Base-by-base conservation (phyloP, 345 rosid species). In the Aquilaria sinensis region DNA sequence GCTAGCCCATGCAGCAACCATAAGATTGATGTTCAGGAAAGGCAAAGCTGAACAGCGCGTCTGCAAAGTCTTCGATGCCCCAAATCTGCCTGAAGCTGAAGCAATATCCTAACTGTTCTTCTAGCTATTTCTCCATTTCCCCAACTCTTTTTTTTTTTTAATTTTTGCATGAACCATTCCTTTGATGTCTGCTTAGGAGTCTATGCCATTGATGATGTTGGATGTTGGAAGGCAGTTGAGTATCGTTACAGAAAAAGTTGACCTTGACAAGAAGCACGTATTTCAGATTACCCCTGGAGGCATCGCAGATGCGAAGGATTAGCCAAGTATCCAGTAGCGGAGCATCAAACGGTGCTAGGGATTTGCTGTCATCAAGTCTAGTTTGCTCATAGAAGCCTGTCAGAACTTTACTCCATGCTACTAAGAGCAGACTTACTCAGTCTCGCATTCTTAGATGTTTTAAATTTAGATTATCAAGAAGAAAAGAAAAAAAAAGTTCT, bases 31-130 rank as follows among this genome's bases (percentile, higher is more conserved):
- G 85, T 93, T 90, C 77, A 83, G 97, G 80, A 87, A 92, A 79
- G 98, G 97, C 71, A 89, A 93, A 84, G 96, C 96, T 11, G 97
- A 92, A 63, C 89, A 83, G 57, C 85, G 83, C 13, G 84, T 87
- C 62, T 89, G 93, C 81, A 89, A 89, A 81, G 87, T 92, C 79
- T 93, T 83, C n/a, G 93, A 90, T 68, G 97, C 97, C 54, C 96
- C 97, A 34, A 89, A 89, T 67, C 83, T 92, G 6, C 92, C 95
- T 2, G 94, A 87, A 77, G 85, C 87, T 34, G 97, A 93, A 88
- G 96, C 96, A 60, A 93, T 90, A 93, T 93, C 98, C 97, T 88
- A 47, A 2, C 53, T 29, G 9, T 31, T 13, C 11, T 31, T 13
- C 11, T 12, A 41, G 23, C 0, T 9, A 16, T 58, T 3, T 58